These are phyloP conservation scores for Ganoderma boninense DNA, from an alignment of 1,284 basidiomycete species.

Conservation along the genomic window DNA sequence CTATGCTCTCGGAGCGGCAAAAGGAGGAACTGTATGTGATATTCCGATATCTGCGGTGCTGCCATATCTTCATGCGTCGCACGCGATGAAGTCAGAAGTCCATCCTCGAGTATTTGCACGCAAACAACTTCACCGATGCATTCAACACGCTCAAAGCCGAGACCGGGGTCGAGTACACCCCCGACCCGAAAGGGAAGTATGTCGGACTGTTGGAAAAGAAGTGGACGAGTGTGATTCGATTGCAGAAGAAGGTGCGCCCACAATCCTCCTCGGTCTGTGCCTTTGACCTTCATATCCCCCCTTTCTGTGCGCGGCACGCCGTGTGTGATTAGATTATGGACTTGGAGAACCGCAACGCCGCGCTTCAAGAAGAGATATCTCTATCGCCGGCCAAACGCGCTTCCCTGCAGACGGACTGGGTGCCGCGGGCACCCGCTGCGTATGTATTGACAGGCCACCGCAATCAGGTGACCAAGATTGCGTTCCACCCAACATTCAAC, in stretches of 20 bases:
- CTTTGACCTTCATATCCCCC: conserved; percentile 1
- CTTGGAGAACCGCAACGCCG: conserved; percentile 70
- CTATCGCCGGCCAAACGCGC: conserved; percentile 38
- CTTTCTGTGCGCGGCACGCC: not conserved
- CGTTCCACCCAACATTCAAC: conserved; percentile 80
- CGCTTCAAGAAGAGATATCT: conserved; percentile 60
- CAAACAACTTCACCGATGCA: conserved; percentile 66
- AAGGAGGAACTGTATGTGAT: conserved; percentile 77
- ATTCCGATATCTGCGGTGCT: conserved; percentile 16
- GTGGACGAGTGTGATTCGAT: conserved; percentile 82
- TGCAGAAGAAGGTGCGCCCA: conserved; percentile 78
- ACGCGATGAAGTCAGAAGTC: conserved; percentile 71
- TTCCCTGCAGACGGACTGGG: conserved; percentile 64
- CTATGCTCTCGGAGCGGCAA: conserved; percentile 62
- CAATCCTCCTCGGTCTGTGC: not conserved
- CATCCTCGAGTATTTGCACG: conserved; percentile 81
- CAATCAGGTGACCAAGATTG: conserved; percentile 65
- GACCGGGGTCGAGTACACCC: conserved; percentile 37
- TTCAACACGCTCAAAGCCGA: conserved; percentile 72
- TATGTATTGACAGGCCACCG: conserved; percentile 75
- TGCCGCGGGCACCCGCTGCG: conserved; percentile 70
- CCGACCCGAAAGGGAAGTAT: conserved; percentile 65
- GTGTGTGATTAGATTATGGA: conserved; percentile 69
- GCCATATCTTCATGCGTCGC: conserved; percentile 23
- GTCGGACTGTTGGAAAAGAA: conserved; percentile 83